Base-by-base conservation (phyloP, 2,329 filamentous ascomycete species). In the Neurospora crassa region DNA sequence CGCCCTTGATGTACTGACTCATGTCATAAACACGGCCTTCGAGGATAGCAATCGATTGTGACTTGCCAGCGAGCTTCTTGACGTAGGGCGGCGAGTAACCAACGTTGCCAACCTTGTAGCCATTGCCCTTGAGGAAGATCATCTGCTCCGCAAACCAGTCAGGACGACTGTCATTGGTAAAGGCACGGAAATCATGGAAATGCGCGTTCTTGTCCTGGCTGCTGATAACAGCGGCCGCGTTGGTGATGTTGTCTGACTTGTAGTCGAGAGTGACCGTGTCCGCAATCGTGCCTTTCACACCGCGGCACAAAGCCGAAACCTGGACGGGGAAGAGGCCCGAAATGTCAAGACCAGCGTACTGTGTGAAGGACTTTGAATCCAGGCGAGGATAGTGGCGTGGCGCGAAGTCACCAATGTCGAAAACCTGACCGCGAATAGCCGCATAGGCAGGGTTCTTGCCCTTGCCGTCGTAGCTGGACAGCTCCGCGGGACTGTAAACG, bases 101-200 rank as follows among this genome's bases (percentile, higher is more conserved):
- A 69, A 99, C 84, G 74, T 89, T 90, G 68, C 96, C 96, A 80
- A 96, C 96, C 81, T 92, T 91, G 84, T 91, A 98, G 75, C 69
- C 67, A 71, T 90, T 90, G 41, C 88, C 82, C 76, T 91, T 91
- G 70, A 99, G 83, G 79, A 90, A 89, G 41, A 90, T 85, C 87
- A 97, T 93, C 79, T 94, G 90, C 82, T 99, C 93, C 71, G 87
- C 91, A 82, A 95, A 98, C 96, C 96, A 99, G 78, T 97, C 93
- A 1, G 91, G 89, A 12, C 94, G 90, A 69, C 87, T 91, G 78
- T 97, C 92, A 75, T 94, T 93, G 42, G 88, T 93, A 78, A 88
- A 94, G 78, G 87, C 89, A 72, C 96, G 90, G 88, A 99, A 99
- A 79, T 99, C 96, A 78, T 99, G 96, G 79, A 96, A 99, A 73